These are phyloP conservation scores for Capsicum pubescens DNA, from an alignment of 257 asterid genomes.

Conservation along the genomic window DNA sequence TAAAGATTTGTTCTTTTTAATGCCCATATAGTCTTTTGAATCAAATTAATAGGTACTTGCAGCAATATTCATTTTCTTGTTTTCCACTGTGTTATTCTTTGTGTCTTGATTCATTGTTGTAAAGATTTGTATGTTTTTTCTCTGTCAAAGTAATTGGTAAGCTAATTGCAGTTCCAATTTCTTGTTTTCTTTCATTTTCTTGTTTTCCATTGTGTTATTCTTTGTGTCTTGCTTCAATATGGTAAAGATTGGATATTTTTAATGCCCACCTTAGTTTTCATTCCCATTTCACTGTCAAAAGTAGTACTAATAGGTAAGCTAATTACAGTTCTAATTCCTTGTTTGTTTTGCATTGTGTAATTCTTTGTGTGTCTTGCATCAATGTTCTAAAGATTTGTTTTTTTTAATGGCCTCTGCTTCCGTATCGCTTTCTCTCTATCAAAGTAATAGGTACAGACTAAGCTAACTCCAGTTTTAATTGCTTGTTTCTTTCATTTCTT, in stretches of 20 bases:
- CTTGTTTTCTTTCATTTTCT: background rate
- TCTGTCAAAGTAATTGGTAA: background rate
- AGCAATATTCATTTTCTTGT: background rate
- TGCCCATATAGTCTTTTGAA: too few species aligned
- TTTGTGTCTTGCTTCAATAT: background rate
- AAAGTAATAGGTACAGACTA: background rate
- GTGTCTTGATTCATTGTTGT: too few species aligned
- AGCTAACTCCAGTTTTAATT: background rate
- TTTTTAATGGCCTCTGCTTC: background rate
- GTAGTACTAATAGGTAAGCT: constrained; percentile 1
- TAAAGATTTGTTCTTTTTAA: background rate
- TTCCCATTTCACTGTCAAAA: background rate
- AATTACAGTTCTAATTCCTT: background rate
- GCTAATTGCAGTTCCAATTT: background rate
- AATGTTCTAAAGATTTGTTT: background rate
- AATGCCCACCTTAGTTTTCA: too few species aligned
- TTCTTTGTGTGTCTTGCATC: background rate
- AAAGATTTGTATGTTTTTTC: background rate
- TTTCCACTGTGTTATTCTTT: background rate
- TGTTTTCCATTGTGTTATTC: background rate
- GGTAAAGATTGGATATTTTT: too few species aligned
- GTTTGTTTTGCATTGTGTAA: background rate
- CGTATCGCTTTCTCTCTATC: background rate
- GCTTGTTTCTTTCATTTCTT: background rate
- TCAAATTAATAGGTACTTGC: too few species aligned